phyloP scores from a whole-genome alignment of 495 filamentous ascomycete genomes.

The Terfezia boudieri region DNA sequence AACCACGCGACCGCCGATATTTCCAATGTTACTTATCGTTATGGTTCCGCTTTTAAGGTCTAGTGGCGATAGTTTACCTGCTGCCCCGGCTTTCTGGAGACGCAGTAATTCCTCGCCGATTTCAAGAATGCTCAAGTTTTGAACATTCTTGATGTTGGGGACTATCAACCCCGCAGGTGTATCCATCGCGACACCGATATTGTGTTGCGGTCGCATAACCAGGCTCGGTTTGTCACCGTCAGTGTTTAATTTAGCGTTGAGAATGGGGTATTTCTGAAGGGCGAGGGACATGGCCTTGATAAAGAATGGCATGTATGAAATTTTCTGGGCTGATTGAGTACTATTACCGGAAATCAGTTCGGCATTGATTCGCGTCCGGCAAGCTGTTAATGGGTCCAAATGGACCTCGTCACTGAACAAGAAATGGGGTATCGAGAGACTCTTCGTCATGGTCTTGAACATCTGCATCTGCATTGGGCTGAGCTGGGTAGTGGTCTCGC shows the following conservation, averaged over 20 bases:
- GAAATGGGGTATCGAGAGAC: slow-evolving; percentile 78
- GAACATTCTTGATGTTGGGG: slow-evolving; percentile 80
- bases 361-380: slow-evolving; percentile 49
- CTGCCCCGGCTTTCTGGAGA: slow-evolving; percentile 44
- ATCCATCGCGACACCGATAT: slow-evolving; percentile 93
- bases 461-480: slow-evolving; percentile 70
- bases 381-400: slow-evolving; percentile 42
- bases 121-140: slow-evolving; percentile 42
- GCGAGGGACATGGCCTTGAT: slow-evolving; percentile 84
- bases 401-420: slow-evolving; percentile 74
- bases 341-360: slow-evolving; percentile 14
- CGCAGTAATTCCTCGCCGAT: slow-evolving; percentile 57
- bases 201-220: slow-evolving; percentile 59
- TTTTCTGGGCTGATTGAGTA: slow-evolving; percentile 28
- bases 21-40: slow-evolving; percentile 94
- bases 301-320: slow-evolving; percentile 76
- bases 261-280: slow-evolving; percentile 53
- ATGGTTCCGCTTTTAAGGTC: slow-evolving; percentile 79
- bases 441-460: slow-evolving; percentile 97
- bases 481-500: slow-evolving; percentile 41
- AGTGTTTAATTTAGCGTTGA: slow-evolving; percentile 64
- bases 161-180: slow-evolving; percentile 77
- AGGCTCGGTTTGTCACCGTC: slow-evolving; percentile 39
- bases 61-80: slow-evolving; percentile 48
- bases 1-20: slow-evolving; percentile 79